Evolutionary conservation across 352 stramenopile species (phyloP).

Genomic region (Elongisporangium undulatum): DNA sequence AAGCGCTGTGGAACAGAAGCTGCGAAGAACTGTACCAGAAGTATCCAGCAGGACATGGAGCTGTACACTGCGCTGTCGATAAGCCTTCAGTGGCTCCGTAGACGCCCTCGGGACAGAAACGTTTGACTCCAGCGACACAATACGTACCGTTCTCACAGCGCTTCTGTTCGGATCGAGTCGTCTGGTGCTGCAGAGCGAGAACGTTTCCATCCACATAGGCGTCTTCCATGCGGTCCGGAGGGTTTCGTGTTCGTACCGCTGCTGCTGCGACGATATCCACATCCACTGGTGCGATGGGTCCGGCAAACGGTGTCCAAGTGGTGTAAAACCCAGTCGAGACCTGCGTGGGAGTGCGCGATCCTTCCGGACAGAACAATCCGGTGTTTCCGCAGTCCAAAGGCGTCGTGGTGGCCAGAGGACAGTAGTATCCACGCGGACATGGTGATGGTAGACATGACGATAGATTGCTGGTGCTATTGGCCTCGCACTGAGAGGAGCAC

Average conservation of each 20-base stretch:
- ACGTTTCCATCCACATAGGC: slow-evolving; percentile 35
- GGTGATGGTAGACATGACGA: slow-evolving; percentile 34
- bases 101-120: slow-evolving; percentile 35
- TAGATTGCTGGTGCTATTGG: slow-evolving; percentile 7
- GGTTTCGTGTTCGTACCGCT: neutral
- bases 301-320: slow-evolving; percentile 24
- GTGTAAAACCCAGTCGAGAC: slow-evolving; percentile 53
- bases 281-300: neutral
- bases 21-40: slow-evolving; percentile 33
- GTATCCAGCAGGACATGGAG: slow-evolving; percentile 54
- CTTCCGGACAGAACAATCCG: slow-evolving; percentile 40
- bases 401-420: slow-evolving; percentile 26
- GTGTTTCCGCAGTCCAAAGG: slow-evolving; percentile 31
- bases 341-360: slow-evolving; percentile 31
- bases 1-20: neutral
- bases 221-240: slow-evolving; percentile 15
- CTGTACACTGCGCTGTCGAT: slow-evolving; percentile 37
- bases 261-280: neutral
- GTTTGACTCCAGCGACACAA: slow-evolving; percentile 50
- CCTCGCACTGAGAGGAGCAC: slow-evolving; percentile 37
- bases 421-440: slow-evolving; percentile 58
- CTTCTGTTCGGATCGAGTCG: slow-evolving; percentile 33
- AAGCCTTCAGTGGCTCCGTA: slow-evolving; percentile 37
- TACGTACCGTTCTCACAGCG: slow-evolving; percentile 56
- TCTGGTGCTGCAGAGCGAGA: slow-evolving; percentile 28